Base-by-base conservation (phyloP, 176 grass and related monocot genomes). In the Carex littledalei region DNA sequence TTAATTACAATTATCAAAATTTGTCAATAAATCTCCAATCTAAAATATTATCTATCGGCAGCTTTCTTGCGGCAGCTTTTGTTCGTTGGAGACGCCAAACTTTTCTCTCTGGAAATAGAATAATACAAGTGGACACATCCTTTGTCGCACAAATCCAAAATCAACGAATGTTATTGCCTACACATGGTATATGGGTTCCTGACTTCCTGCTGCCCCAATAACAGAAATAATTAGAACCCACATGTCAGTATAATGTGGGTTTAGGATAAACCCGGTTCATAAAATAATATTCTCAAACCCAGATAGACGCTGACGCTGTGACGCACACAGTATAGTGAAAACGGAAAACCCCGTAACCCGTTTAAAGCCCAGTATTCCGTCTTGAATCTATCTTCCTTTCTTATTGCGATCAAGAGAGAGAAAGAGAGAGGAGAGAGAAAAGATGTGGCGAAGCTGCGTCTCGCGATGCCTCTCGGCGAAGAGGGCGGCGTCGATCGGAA, bases 391-490 rank as follows among this genome's bases (percentile, higher is more conserved):
- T 75, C 66, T 16, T 55, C 3, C 21, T 31, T 69, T 68, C 4
- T 52, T 68, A 14, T 21, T 55, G 62, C 35, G 58, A 86, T 78
- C 75, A 6, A 68, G 61, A 89, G 62, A 63, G 34, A 71, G 52
- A 50, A 21, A 59, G 58, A 43, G 80, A 79, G 8, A 5, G 2
- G 57, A 58, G 14, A 62, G 1, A 58, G 11, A 14, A 26, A 78
- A 81, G 75, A 98, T 95, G 93, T 98, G 95, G 95, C 95, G 93
- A 53, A 37, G 86, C 85, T 98, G 91, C 89, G 83, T 98, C 78
- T 92, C 93, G 34, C 87, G 87, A 80, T 79, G 60, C 73, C 86
- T 94, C 79, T 92, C 91, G 63, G 70, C 24, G 80, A 87, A 81
- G 89, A 95, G 55, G 83, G 82, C 60, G 81, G 85, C 87, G 29